Base-by-base conservation (phyloP, 2,329 filamentous ascomycete species). In the Trichophyton simii region DNA sequence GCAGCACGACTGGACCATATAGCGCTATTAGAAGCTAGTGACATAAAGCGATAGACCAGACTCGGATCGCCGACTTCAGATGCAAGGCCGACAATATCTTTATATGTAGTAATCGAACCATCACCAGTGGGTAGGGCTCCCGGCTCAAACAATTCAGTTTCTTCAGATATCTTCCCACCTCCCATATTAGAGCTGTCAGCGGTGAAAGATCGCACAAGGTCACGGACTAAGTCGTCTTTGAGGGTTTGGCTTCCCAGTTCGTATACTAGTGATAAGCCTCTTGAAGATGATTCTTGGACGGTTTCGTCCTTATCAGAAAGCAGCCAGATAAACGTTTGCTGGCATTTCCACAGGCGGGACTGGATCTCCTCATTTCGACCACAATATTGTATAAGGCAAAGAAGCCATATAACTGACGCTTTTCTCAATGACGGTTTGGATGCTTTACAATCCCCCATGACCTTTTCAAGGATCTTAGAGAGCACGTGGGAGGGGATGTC, bases 41-140 rank as follows among this genome's bases (percentile, higher is more conserved):
- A 92, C 94, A 99, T 99, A 76, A 99, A 97, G 64, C 91, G 90
- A 77, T 99, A 99, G 0, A 97, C 89, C n/a, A 99, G 79, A 67
- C 88, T 91, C 62, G 94, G 92, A 69, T 99, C 92, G 9, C 94
- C 94, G 38, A 96, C 91, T 75, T 99, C 94, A 50, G 92, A 89
- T n/a, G 94, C 94, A 57, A 99, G 79, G 67, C 82, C 94, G 73
- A 99, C 88, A 66, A 99, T 97, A 70, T 99, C 94, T 71, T 95
- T 96, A 77, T 99, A 99, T 0, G 92, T 97, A 0, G 90, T 96
- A 61, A 97, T 83, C 0, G 91, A 91, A 6, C 91, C 91, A 65
- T 96, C 90, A 2, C 91, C 90, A 0, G 91, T 97, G 0, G 91
- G 91, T 11, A 97, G 75, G 1, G 89, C 89, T 4, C 94, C 94